phyloP scores from a whole-genome alignment of 495 filamentous ascomycete species.

The Viridothelium virens region DNA sequence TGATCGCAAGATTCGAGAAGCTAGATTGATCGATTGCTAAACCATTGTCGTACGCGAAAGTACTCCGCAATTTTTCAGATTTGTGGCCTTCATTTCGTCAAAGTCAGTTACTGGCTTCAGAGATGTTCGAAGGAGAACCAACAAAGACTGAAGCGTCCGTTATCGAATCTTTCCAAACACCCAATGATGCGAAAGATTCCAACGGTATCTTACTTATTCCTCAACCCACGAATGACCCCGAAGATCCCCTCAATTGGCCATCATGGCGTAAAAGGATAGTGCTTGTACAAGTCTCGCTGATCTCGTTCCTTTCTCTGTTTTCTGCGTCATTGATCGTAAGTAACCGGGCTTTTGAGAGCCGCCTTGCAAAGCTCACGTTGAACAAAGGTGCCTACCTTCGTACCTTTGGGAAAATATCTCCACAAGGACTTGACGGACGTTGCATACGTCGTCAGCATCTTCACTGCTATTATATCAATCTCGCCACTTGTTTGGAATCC shows the following conservation, averaged over 20 bases:
- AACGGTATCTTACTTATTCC: not conserved
- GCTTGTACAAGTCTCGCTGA: not conserved
- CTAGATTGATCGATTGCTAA: no score
- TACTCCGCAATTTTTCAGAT: no score
- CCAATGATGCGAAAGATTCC: not conserved
- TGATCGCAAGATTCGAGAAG: no score
- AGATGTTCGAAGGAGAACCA: no score
- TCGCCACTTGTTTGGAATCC: conserved; percentile 33
- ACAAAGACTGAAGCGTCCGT: no score
- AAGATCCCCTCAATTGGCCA: conserved; percentile 3
- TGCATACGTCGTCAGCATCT: conserved; percentile 23
- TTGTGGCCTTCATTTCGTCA: no score
- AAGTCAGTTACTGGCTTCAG: no score
- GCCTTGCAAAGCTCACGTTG: not conserved
- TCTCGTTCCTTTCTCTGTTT: conserved; percentile 6
- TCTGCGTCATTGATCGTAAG: conserved; percentile 1
- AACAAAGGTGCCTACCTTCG: conserved; percentile 20
- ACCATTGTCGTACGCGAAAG: no score
- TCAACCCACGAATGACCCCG: not conserved
- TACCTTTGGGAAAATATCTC: conserved; percentile 26
- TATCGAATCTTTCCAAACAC: not conserved
- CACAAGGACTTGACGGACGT: conserved; percentile 25
- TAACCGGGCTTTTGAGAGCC: not conserved
- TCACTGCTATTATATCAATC: conserved; percentile 22
- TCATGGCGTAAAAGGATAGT: conserved; percentile 4